Percentiles rank a stretch among this genome's conserved stretches.
Evolutionary conservation across 805 yeast genomes (phyloP).

Genomic region (Starmerella cellae): DNA sequence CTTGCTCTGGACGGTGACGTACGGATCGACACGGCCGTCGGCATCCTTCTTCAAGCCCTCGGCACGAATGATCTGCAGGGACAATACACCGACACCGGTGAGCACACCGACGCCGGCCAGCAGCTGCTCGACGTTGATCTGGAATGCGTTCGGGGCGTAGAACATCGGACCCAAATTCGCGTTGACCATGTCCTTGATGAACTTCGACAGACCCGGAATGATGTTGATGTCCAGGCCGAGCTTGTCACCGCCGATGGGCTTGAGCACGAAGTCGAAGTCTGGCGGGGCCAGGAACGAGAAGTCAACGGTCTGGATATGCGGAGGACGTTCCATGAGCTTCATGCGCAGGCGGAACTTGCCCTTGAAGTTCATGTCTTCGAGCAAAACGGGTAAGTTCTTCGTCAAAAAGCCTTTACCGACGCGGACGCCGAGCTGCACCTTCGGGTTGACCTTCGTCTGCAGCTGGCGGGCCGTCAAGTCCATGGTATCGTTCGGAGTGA

Average conservation of each 20-base stretch:
- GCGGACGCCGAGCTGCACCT: constrained; percentile 59
- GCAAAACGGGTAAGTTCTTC: constrained; percentile 57
- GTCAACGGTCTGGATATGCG: constrained; percentile 85
- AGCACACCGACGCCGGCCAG: constrained; percentile 68
- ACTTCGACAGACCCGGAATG: constrained; percentile 74
- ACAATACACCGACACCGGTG: constrained; percentile 77
- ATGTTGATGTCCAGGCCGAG: constrained; percentile 75
- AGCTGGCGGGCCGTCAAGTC: constrained; percentile 78
- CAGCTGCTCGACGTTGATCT: constrained; percentile 81
- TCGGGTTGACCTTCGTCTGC: constrained; percentile 73
- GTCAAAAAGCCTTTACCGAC: constrained; percentile 61
- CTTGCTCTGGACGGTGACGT: constrained; percentile 53
- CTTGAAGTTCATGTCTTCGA: constrained; percentile 65
- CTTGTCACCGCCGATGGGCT: constrained; percentile 65
- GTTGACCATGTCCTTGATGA: constrained; percentile 71
- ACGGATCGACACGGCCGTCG: constrained; percentile 83
- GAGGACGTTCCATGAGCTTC: constrained; percentile 80
- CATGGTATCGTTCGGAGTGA: constrained; percentile 78
- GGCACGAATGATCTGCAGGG: constrained; percentile 54
- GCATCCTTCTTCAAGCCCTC: constrained; percentile 50
- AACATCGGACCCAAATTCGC: constrained; percentile 82
- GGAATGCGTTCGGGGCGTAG: constrained; percentile 82
- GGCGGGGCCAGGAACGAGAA: constrained; percentile 80
- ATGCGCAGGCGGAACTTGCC: constrained; percentile 67
- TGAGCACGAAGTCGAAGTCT: constrained; percentile 68